Evolutionary conservation across 306 rosid genomes (phyloP).

Genomic region (Mimosa bimucronata): DNA sequence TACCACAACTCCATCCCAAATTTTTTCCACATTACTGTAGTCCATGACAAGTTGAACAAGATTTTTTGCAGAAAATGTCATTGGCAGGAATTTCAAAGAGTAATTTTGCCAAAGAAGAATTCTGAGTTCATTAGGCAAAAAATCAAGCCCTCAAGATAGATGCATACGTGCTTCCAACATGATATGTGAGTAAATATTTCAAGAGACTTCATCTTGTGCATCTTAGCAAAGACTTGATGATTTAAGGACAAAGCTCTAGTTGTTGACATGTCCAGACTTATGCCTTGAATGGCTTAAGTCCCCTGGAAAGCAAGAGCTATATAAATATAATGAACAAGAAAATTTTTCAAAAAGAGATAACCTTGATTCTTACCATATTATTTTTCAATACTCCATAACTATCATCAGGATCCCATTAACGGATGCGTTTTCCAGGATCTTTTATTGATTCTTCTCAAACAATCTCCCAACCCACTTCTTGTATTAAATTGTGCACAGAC

Average conservation of each 20-base stretch:
- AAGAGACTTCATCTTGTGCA: not conserved
- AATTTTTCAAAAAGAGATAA: no score
- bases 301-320: no score
- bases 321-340: no score
- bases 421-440: not conserved
- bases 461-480: not conserved
- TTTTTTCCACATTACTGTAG: not conserved
- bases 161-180: not conserved
- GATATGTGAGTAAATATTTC: not conserved
- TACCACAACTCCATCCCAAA: conserved; percentile 15
- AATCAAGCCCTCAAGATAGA: conserved; percentile 6
- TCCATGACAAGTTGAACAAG: not conserved
- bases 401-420: not conserved
- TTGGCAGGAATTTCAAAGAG: not conserved
- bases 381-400: not conserved
- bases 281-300: not conserved
- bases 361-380: not conserved
- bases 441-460: not conserved
- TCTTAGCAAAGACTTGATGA: not conserved
- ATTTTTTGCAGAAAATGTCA: not conserved
- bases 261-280: not conserved
- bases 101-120: not conserved
- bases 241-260: not conserved
- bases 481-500: not conserved
- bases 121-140: not conserved